Evolutionary conservation across 257 asterid genomes (phyloP), one percentile per base, ranked within the genome.

Genomic region (Solanum chilense): DNA sequence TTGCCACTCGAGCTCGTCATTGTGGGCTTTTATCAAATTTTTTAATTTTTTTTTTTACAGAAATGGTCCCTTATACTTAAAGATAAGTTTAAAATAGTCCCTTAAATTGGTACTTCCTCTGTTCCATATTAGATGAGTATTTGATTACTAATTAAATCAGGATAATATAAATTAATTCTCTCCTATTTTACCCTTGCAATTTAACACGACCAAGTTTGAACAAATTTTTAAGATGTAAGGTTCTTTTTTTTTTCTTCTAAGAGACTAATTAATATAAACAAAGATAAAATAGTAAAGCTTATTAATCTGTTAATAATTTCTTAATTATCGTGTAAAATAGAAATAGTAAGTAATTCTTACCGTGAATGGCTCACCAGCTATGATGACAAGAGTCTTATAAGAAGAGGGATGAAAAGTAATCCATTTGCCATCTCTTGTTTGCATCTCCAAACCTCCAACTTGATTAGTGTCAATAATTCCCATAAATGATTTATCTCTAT

Each of bases 291-390:
- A 56, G 3, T 56, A 8, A 56, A 52, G 1, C 3, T 56, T 5
- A 56, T 20, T 2, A 56, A 56, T 56, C 12, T 56, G 1, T 56
- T 56, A 56, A 56, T 56, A 20, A 56, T 56, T 56, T 56, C 2
- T 56, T 56, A 56, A 56, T 56, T 56, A 56, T 20, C 1, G 12
- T 56, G 64, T 20, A 56, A 56, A 56, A 56, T 56, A 56, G 25
- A 56, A 20, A 7, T 2, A 1, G 12, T 56, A n/a, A 4, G 16
- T 18, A 18, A 52, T 60, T 45, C 88, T 47, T 23, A 93, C 95
- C 94, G 69, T 91, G 88, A 92, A 80, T 12, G 95, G 86, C 86
- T 92, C 94, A 2, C 94, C 95, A 5, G 88, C 94, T 3, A 92
- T 66, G 77, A 91, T 88, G 2, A 93, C 52, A 75, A 90, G 90